Evolutionary conservation across 2,329 filamentous ascomycete genomes (phyloP), one percentile per base, ranked within the genome.

Genomic region (Xenosphaeropsis pyriputrescens): DNA sequence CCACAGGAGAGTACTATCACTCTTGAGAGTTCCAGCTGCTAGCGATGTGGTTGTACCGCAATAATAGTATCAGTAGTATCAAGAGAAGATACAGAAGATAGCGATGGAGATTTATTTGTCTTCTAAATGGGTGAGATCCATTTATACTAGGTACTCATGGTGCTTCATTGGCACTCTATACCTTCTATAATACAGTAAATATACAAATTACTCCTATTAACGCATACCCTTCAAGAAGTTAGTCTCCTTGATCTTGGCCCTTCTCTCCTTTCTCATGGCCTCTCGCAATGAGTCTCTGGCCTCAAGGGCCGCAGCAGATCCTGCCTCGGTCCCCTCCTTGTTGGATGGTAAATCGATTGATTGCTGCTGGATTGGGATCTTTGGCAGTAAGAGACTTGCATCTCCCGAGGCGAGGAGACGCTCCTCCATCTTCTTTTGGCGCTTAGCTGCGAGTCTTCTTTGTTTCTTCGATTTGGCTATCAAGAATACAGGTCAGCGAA

Each of bases 211-310:
- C 8, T 11, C 22, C 8, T 11, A 26, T 26, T 40, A 41, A 63
- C 66, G 75, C 80, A 88, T 85, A 32, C 75, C 73, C 70, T 80
- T 83, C 60, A 91, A 71, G 69, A 86, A 91, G 63, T 91, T 91
- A 55, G 61, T 62, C 67, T 91, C 84, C 73, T 88, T 89, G 54
- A 91, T 91, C 60, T 69, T 72, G 42, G 71, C 72, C 60, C 79
- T 74, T 55, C 83, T 68, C 64, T 85, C 80, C 56, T 71, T 71
- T 52, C 83, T 72, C 80, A 86, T 77, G 26, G 75, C 76, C 60
- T 67, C 72, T 46, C 68, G 79, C 50, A 88, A 62, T 49, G 77
- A 73, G 44, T 69, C 65, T 53, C 81, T 66, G 53, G 71, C 65
- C 19, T 53, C 50, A 26, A 54, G 55, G 2, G 67, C 68, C 43